Conservation (phyloP, 345 rosid genomes). For the Firmiana major region DNA sequence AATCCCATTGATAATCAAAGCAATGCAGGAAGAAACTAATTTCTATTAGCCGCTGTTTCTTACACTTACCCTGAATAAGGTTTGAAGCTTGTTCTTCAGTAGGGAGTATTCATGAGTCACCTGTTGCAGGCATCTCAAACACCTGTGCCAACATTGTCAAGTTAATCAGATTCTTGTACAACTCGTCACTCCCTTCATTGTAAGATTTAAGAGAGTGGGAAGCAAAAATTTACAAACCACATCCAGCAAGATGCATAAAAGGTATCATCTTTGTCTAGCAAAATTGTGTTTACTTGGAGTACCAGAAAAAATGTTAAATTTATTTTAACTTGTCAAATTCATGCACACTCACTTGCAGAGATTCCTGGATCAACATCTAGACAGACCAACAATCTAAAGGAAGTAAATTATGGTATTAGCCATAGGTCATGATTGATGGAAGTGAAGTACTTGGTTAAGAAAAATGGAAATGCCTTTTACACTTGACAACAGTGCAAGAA, state of each 20-base stretch:
- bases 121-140: slow-evolving; percentile 67
- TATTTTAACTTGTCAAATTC: neutral
- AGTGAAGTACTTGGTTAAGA: neutral
- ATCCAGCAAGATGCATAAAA: neutral
- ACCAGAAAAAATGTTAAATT: neutral
- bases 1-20: slow-evolving; percentile 12
- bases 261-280: neutral
- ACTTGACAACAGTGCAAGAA: neutral
- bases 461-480: neutral
- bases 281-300: neutral
- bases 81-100: slow-evolving; percentile 63
- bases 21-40: neutral
- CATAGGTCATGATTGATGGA: neutral
- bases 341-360: neutral
- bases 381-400: neutral
- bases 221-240: neutral
- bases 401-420: neutral
- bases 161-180: slow-evolving; percentile 11
- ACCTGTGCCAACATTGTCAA: slow-evolving; percentile 43
- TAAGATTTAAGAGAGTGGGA: neutral
- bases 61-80: slow-evolving; percentile 52
- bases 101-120: slow-evolving; percentile 51
- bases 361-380: neutral
- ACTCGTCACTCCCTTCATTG: neutral
- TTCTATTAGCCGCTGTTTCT: neutral